Conservation (phyloP, 1,139 yeast species). For the Zygoascus sp. region DNA sequence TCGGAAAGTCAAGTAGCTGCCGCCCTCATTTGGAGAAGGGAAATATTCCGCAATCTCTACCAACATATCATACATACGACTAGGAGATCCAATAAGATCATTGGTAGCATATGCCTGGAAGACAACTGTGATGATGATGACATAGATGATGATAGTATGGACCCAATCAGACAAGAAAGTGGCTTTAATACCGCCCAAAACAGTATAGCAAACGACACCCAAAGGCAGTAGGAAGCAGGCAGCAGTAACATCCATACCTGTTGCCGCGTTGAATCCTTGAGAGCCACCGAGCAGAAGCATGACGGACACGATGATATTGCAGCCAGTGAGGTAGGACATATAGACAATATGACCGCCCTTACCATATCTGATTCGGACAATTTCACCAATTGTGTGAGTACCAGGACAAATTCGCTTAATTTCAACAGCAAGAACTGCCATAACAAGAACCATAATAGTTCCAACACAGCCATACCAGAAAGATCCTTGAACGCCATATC, state of each 20-base stretch:
- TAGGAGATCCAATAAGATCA: slow-evolving; percentile 67
- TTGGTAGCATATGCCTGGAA: slow-evolving; percentile 47
- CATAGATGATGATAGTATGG: slow-evolving; percentile 51
- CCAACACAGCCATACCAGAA: slow-evolving; percentile 73
- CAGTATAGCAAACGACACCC: slow-evolving; percentile 73
- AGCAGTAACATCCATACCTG: slow-evolving; percentile 79
- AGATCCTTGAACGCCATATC: slow-evolving; percentile 70
- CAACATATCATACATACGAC: slow-evolving; percentile 66
- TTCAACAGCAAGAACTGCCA: slow-evolving; percentile 69
- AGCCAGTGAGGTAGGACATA: slow-evolving; percentile 71
- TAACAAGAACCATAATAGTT: slow-evolving; percentile 58
- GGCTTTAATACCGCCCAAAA: slow-evolving; percentile 83
- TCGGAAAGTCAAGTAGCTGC: slow-evolving; percentile 61
- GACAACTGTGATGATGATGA: slow-evolving; percentile 36
- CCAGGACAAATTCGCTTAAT: slow-evolving; percentile 36
- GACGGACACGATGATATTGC: slow-evolving; percentile 78
- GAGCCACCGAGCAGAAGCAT: slow-evolving; percentile 75
- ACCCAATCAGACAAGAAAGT: slow-evolving; percentile 81
- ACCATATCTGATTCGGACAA: slow-evolving; percentile 63
- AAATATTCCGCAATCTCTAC: slow-evolving; percentile 49
- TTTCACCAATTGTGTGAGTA: slow-evolving; percentile 69
- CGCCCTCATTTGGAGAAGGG: slow-evolving; percentile 67
- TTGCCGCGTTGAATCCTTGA: slow-evolving; percentile 65
- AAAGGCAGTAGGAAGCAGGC: slow-evolving; percentile 73
- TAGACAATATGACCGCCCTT: slow-evolving; percentile 57